Base-by-base conservation (phyloP, 2,329 filamentous ascomycete species). In the Stylonectria norvegica region DNA sequence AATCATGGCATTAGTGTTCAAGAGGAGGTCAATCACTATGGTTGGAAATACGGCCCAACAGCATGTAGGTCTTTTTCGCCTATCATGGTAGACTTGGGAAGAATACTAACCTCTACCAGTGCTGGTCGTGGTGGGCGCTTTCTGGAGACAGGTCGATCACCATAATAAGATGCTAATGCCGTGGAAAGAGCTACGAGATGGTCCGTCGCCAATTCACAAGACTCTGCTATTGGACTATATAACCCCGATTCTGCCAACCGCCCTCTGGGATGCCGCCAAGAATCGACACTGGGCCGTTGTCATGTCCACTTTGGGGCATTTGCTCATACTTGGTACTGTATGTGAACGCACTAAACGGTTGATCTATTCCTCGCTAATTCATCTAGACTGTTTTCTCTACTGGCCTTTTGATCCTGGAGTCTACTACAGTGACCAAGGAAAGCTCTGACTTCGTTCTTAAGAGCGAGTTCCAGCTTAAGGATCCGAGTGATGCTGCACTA, bases 101-200 rank as follows among this genome's bases (percentile, higher is more conserved):
- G 20, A n/a, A 11, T 4, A 11, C 36, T 40, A 37, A 50, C 31
- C 25, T 5, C 4, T 19, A 16, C 10, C 22, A 39, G 41, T 64
- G 11, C 49, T 64, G 23, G 46, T 59, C 4, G 20, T 61, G 8
- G 38, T 59, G 10, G 44, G 38, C 6, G 50, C 57, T 15, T 18
- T 53, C 14, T 64, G 59, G 59, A 53, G 51, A n/a, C 60, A 62
- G 35, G 48, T 64, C 14, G 59, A 62, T 33, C 50, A 58, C 27
- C 16, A 48, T 10, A 53, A 40, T 39, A 63, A 61, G 38, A 40
- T 49, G 19, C 23, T 53, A 8, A 45, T 49, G 23, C 56, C 61
- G 2, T 64, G 60, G 60, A 45, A 45, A 11, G 50, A 51, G 22
- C 42, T 63, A 9, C 40, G 43, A n/a, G 34, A 36, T 18, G 55